Evolutionary conservation across 2,329 filamentous ascomycete species (phyloP), one percentile per base, ranked within the genome.

Genomic region (Fusarium sp.): DNA sequence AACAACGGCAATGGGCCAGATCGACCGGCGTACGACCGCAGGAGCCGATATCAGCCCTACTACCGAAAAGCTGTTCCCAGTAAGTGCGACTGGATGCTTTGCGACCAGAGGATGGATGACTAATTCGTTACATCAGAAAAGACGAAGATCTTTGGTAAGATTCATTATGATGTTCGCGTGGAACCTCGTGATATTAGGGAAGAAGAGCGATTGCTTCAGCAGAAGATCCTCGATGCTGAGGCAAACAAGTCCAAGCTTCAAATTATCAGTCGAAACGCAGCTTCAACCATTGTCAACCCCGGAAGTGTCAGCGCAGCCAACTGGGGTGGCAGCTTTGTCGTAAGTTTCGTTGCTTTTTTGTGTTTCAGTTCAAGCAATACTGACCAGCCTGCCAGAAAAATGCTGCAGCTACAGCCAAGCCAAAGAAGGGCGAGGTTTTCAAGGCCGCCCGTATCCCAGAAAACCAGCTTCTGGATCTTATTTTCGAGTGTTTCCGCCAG

Each of bases 371-470:
- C 57, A 9, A 18, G 65, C 65, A 53, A 72, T 65, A 27, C 53
- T 76, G 53, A 77, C 58, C 70, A 59, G 48, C 52, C 48, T 22
- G 37, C 51, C 67, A 90, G 88, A 89, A 89, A 86, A 83, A 81
- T 16, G 80, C 82, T 14, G 76, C 81, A n/a, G 79, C 81, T 47
- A 76, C 82, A 53, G 79, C 82, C 74, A 88, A 89, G 79, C 82
- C 86, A 66, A 85, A 91, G 80, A 90, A 88, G 81, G 83, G 87
- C 78, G 91, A 93, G 74, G 91, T 93, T 81, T 75, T 82, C 79
- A 98, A 98, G 84, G 91, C 93, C 29, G 92, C 93, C 34, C 94
- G 96, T 81, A 94, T 98, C 81, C 91, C 94, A 46, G 90, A 94
- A 80, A 91, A 94, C 84, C 92, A 96, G 76, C 89, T 99, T 68